phyloP scores from a whole-genome alignment of 257 asterid genomes.

The Scutellaria galericulata region DNA sequence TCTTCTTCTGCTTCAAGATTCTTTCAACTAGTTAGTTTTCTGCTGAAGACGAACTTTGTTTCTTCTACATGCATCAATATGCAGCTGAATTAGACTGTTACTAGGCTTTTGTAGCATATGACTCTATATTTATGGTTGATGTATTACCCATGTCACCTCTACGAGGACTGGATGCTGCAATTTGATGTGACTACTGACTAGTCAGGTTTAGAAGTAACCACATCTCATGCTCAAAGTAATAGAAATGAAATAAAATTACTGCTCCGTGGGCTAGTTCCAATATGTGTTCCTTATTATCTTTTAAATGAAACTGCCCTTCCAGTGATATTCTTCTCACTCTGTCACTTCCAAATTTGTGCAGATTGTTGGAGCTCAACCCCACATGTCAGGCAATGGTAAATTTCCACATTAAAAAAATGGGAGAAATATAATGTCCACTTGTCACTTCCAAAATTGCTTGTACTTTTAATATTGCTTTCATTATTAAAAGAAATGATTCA shows the following conservation, averaged over 20 bases:
- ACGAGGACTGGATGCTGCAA: neutral
- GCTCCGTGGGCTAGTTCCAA: conserved; percentile 6
- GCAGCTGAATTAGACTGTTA: neutral
- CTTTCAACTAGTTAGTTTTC: neutral
- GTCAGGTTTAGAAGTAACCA: conserved; percentile 13
- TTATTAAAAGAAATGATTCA: no score
- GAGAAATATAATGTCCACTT: no score
- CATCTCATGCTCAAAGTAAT: conserved; percentile 7
- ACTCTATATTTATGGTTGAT: neutral
- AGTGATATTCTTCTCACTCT: conserved; percentile 31
- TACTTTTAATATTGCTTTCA: no score
- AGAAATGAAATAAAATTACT: conserved; percentile 9
- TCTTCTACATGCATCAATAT: neutral
- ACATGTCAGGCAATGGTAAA: conserved; percentile 79
- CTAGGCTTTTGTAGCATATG: neutral
- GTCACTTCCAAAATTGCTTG: no score
- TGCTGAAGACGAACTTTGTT: neutral
- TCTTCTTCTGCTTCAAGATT: neutral
- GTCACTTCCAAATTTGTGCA: conserved; percentile 46
- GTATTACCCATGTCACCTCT: neutral
- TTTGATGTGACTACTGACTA: neutral
- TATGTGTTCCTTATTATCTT: neutral
- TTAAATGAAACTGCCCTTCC: conserved; percentile 23
- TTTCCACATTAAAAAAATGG: conserved; percentile 2
- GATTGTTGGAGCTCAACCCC: conserved; percentile 93